Base-by-base conservation (phyloP, 1,284 basidiomycete species). In the Fomes fomentarius region DNA sequence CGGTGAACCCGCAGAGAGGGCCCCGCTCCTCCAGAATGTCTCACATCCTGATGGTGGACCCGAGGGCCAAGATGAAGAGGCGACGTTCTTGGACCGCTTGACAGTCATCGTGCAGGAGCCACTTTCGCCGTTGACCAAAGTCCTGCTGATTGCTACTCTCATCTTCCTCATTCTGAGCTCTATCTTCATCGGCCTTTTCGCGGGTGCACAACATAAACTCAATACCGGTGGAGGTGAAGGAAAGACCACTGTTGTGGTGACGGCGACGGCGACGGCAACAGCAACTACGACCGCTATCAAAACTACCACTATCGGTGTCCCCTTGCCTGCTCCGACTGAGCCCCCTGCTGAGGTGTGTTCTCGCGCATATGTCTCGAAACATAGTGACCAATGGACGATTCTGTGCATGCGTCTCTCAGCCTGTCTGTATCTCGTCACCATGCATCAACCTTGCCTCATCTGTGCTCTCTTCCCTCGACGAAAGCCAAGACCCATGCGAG, bases 161-260 rank as follows among this genome's bases (percentile, higher is more conserved):
- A 66, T 92, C 28, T 79, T 98, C 50, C 80, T 98, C 8, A 78
- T 98, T 33, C 77, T 96, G 47, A 85, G 85, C 57, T 89, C 91
- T 19, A 83, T 94, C 21, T 96, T 97, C 72, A 87, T 96, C 60
- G 96, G 96, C 9, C 79, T 99, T 6, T 98, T 96, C 71, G 90
- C 91, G 24, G 94, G 93, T 6, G 87, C 90, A 1, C 86, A 94
- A 66, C 85, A 89, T 66, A 87, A 85, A 60, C 79, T 94, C 53
- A 84, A 84, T 54, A 75, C 76, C 30, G 70, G 74, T 14, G 67
- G 69, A 46, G 71, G 73, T 37, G 54, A 67, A 59, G 61, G 61
- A 28, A 72, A 72, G 31, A 46, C 53, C 6, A 71, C 67, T 39
- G 66, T 69, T 2, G 72, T 69, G n/a, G 66, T 70, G 22, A 76